These are phyloP conservation scores for Sequoia sempervirens DNA, from an alignment of 75 land plant species.

Conservation along the genomic window DNA sequence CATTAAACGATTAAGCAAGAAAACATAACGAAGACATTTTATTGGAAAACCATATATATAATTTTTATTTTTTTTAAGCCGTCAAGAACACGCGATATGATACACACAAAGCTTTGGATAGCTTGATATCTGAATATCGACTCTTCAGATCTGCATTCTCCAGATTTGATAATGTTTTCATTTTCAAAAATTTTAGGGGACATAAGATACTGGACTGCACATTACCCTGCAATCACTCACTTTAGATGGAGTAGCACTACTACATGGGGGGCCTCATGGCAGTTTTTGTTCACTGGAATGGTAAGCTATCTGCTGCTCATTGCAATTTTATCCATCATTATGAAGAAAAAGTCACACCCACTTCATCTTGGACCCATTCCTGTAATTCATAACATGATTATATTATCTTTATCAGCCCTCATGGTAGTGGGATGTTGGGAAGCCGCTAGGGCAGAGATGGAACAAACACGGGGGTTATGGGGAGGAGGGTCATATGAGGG, in stretches of 20 bases:
- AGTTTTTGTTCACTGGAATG: slow-evolving; percentile 31
- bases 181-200: not conserved
- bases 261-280: slow-evolving; percentile 36
- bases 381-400: slow-evolving; percentile 54
- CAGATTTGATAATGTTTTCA: not conserved
- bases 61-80: no score
- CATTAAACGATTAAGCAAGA: no score
- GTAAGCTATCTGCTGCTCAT: slow-evolving; percentile 33
- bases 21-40: no score
- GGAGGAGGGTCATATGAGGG: not conserved
- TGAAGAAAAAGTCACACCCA: slow-evolving; percentile 30
- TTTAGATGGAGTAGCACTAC: slow-evolving; percentile 40
- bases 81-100: no score
- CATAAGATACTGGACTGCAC: slow-evolving; percentile 25
- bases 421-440: slow-evolving; percentile 67
- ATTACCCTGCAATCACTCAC: slow-evolving; percentile 34
- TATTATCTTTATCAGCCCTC: slow-evolving; percentile 47
- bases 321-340: slow-evolving; percentile 19
- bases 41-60: no score
- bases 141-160: not conserved
- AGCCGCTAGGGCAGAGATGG: slow-evolving; percentile 28
- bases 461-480: slow-evolving; percentile 18
- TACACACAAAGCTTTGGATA: no score
- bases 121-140: no score
- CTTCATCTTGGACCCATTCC: slow-evolving; percentile 49